phyloP scores from a whole-genome alignment of 352 stramenopile species.

The Pythium oligandrum region DNA sequence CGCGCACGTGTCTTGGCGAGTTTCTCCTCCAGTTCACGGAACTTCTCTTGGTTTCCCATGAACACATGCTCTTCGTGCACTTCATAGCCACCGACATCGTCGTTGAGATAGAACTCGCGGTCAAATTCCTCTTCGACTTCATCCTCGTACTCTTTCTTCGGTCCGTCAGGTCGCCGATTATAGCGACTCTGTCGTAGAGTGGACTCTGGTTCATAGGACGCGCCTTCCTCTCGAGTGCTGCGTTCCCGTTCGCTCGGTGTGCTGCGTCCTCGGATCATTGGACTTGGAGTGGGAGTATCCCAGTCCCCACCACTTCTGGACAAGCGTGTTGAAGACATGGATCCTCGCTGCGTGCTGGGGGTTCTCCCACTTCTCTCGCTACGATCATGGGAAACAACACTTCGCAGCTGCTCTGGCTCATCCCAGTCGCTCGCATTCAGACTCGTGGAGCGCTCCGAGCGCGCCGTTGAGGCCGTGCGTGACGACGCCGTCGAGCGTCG shows the following conservation, averaged over 20 bases:
- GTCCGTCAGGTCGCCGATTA: constrained; percentile 21
- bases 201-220: neutral
- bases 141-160: constrained; percentile 81
- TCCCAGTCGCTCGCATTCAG: constrained; percentile 76
- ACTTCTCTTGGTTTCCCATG: constrained; percentile 90
- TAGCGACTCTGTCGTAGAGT: neutral
- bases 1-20: constrained; percentile 74
- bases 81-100: constrained; percentile 73
- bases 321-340: neutral
- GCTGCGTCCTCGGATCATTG: constrained; percentile 17
- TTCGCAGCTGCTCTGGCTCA: constrained; percentile 60
- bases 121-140: constrained; percentile 91
- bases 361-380: neutral
- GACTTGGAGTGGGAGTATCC: constrained; percentile 44
- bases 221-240: neutral
- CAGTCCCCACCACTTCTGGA: constrained; percentile 22
- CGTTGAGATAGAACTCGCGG: constrained; percentile 93
- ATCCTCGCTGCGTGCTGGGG: neutral
- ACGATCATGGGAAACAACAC: constrained; percentile 21
- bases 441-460: constrained; percentile 23
- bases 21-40: constrained; percentile 86
- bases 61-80: constrained; percentile 80
- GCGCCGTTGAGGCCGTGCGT: constrained; percentile 16
- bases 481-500: constrained; percentile 10
- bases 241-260: neutral